Base-by-base conservation (phyloP, 1,284 basidiomycete species). In the Hemileia vastatrix region DNA sequence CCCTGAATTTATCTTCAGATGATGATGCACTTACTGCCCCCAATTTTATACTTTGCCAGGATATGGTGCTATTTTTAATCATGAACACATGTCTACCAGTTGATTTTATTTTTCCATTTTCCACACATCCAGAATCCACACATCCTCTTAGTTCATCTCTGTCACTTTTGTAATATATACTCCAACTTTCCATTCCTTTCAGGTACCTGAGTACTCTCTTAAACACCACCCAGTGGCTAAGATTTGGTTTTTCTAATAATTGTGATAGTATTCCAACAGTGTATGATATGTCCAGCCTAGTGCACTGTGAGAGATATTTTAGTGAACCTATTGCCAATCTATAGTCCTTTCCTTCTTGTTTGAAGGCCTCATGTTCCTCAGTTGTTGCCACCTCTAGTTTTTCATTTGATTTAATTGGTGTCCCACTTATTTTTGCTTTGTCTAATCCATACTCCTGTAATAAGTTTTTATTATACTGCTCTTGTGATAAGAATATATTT, bases 221-320 rank as follows among this genome's bases (percentile, higher is more conserved):
- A 43, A 60, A 54, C 4, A 40, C 57, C 21, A 27, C 23, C 57
- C 51, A 60, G 47, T 60, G 57, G 13, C 45, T 44, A 6, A 45
- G 1, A 13, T 36, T 44, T 24, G 57, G 57, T 11, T 53, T 60
- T 21, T 53, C 57, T 23, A 60, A 21, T n/a, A 60, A 60, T 27
- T 60, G 57, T 44, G 57, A 60, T 47, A 60, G 13, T 45, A 21
- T 52, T 53, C 57, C 57, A 6, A 54, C 57, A 27, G 40, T 33
- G 43, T 60, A 60, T 13, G 49, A 45, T 31, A 60, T 60, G 50
- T 60, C 57, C 32, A 50, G 57, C 19, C 57, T 52, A 33, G 57
- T 60, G 23, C 57, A 53, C 33, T 60, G 57, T 32, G 57, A 52
- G 11, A 60, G 50, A 36, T 60, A 53, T 32, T 53, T 60, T 31